phyloP scores from a whole-genome alignment of 192 early-diverging fungal species.

The Coemansia asiatica region DNA sequence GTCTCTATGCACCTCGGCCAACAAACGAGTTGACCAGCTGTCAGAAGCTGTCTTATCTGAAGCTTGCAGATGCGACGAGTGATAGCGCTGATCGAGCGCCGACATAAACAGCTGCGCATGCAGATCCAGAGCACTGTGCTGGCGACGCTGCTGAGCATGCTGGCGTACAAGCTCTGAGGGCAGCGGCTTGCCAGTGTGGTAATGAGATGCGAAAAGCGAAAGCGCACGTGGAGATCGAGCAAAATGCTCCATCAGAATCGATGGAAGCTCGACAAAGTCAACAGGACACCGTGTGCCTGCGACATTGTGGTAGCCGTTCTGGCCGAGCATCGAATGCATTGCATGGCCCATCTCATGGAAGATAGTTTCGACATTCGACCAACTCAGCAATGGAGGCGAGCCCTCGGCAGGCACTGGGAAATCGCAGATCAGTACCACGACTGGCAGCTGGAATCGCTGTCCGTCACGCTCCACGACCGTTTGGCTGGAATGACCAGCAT shows the following conservation, averaged over 20 bases:
- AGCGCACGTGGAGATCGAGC: slow-evolving; percentile 73
- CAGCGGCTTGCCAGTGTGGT: slow-evolving; percentile 66
- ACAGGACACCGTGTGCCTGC: slow-evolving; percentile 90
- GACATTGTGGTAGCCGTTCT: slow-evolving; percentile 95
- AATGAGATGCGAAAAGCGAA: slow-evolving; percentile 71
- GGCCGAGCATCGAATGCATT: slow-evolving; percentile 95
- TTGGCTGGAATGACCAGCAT: slow-evolving; percentile 24
- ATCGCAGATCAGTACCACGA: slow-evolving; percentile 74
- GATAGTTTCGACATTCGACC: slow-evolving; percentile 88
- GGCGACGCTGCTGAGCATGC: slow-evolving; percentile 57
- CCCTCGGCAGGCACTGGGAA: slow-evolving; percentile 56
- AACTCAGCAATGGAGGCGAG: slow-evolving; percentile 66
- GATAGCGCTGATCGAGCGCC: slow-evolving; percentile 87
- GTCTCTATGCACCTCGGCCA: slow-evolving; percentile 62
- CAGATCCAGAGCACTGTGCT: slow-evolving; percentile 72
- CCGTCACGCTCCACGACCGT: slow-evolving; percentile 53
- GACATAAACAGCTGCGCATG: slow-evolving; percentile 91
- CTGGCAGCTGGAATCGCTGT: slow-evolving; percentile 64
- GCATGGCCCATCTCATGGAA: slow-evolving; percentile 99
- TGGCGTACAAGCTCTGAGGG: slow-evolving; percentile 58
- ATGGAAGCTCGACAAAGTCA: slow-evolving; percentile 98
- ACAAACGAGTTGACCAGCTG: slow-evolving; percentile 52
- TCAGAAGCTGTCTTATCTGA: not conserved
- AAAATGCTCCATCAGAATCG: slow-evolving; percentile 94
- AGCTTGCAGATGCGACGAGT: slow-evolving; percentile 58